Percentiles rank a stretch among this genome's conserved stretches.
Evolutionary conservation across 768 basidiomycete genomes (phyloP).

Genomic region (Pulveroboletus frians): DNA sequence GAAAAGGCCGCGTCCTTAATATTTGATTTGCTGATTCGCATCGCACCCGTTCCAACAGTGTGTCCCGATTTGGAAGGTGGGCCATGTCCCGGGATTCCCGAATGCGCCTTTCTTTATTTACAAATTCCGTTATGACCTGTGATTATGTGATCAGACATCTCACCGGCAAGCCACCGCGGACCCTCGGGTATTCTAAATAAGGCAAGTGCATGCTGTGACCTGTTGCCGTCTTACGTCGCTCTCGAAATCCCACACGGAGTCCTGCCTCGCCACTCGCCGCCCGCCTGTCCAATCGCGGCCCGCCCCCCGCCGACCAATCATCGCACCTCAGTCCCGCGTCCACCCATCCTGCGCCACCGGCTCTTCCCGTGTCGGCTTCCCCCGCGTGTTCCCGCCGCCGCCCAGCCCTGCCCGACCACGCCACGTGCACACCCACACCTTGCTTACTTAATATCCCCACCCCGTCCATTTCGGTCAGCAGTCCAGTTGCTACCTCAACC

Average conservation of each 20-base stretch:
- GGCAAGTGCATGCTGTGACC: constrained; percentile 24
- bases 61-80: constrained; percentile 13
- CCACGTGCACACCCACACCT: too few species aligned
- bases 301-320: constrained; percentile 11
- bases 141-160: constrained; percentile 24
- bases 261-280: constrained; percentile 26
- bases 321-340: neutral
- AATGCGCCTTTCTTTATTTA: constrained; percentile 22
- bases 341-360: constrained; percentile 27
- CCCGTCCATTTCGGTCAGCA: constrained; percentile 4
- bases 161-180: constrained; percentile 30
- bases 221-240: constrained; percentile 23
- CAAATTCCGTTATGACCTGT: constrained; percentile 31
- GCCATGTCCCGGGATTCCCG: constrained; percentile 25
- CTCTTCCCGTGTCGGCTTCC: constrained; percentile 19
- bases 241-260: constrained; percentile 19
- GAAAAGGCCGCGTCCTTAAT: constrained; percentile 32
- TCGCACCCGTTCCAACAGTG: constrained; percentile 25
- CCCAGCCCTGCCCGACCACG: constrained; percentile 6
- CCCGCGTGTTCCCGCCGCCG: constrained; percentile 14
- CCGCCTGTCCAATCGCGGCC: constrained; percentile 9
- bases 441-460: too few species aligned
- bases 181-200: constrained; percentile 25
- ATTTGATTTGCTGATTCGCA: constrained; percentile 37
- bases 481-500: neutral